These are phyloP conservation scores for Hemileia vastatrix DNA, from an alignment of 1,284 basidiomycete species.

Conservation along the genomic window DNA sequence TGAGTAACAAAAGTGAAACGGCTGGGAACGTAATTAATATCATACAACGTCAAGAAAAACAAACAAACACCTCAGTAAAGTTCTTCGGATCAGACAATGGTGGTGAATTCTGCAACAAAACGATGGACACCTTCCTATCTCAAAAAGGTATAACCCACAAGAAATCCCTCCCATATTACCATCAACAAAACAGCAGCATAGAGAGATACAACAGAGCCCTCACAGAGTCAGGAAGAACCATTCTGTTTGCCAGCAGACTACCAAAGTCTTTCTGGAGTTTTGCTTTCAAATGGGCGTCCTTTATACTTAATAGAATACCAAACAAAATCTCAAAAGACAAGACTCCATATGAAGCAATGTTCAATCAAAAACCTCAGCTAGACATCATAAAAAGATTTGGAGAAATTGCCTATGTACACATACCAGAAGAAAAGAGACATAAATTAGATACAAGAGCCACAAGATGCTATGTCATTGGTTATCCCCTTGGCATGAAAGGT, in stretches of 20 bases:
- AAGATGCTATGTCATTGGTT: neutral
- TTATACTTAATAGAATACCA: neutral
- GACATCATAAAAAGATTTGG: neutral
- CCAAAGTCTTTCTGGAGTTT: neutral
- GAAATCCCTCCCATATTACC: slow-evolving; percentile 5
- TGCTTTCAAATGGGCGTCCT: neutral
- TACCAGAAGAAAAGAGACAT: neutral
- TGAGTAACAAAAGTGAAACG: neutral
- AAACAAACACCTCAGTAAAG: neutral
- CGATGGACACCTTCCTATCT: neutral
- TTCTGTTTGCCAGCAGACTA: neutral
- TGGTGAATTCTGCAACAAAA: neutral
- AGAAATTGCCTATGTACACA: neutral
- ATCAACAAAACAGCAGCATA: slow-evolving; percentile 21
- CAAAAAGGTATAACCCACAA: slow-evolving; percentile 12
- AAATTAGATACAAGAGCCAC: neutral
- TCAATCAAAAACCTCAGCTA: neutral
- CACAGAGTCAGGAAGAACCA: slow-evolving; percentile 7
- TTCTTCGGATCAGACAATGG: slow-evolving; percentile 3
- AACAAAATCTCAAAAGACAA: neutral
- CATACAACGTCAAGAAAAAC: too few relatives aligned
- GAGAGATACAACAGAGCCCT: slow-evolving; percentile 7
- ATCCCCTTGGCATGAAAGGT: neutral
- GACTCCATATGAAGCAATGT: slow-evolving; percentile 1
- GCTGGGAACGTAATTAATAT: too few relatives aligned